Percentiles rank a stretch among this genome's conserved stretches.
phyloP scores from a whole-genome alignment of 257 asterid genomes.

The Solanum tarapatanum region DNA sequence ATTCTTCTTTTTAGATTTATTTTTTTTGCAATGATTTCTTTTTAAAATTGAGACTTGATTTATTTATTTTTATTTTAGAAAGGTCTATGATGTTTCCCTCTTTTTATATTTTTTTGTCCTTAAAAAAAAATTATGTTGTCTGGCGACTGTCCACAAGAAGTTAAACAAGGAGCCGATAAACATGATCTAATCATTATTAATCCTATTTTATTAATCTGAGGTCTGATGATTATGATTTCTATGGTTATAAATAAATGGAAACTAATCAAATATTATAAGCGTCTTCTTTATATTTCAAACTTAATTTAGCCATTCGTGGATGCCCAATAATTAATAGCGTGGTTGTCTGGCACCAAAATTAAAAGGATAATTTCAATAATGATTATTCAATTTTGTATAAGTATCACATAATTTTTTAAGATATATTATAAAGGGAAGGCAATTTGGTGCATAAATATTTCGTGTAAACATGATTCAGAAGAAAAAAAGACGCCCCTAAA shows the following conservation, averaged over 20 bases:
- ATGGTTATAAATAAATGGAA: neutral
- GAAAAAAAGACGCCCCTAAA: too few species aligned
- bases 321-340: neutral
- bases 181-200: neutral
- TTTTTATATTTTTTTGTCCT: neutral
- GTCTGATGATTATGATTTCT: neutral
- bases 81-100: neutral
- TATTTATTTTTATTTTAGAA: neutral
- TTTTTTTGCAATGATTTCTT: neutral
- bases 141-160: neutral
- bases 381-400: too few species aligned
- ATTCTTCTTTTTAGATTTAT: too few species aligned
- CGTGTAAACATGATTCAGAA: too few species aligned
- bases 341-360: neutral
- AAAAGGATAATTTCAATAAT: too few species aligned
- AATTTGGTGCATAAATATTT: neutral
- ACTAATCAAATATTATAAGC: neutral
- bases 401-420: too few species aligned
- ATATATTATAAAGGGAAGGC: neutral
- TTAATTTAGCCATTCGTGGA: neutral
- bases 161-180: neutral
- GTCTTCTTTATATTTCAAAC: neutral
- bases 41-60: neutral
- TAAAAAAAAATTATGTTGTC: neutral
- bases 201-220: neutral